Conservation (phyloP, 306 rosid species). For the Hippophae gyantsensis region DNA sequence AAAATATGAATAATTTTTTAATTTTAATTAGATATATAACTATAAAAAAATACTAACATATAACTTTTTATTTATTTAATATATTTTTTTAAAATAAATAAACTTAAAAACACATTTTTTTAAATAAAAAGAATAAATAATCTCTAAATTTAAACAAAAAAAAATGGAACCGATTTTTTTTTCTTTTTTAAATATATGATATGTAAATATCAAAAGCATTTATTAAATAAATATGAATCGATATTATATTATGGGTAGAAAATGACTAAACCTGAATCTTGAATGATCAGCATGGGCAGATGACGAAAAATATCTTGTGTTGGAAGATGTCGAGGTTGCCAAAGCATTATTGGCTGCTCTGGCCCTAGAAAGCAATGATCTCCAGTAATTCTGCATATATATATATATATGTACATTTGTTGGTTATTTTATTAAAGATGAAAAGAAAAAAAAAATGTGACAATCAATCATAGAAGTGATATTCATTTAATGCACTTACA, state of each 20-base stretch:
- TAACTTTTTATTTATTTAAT: too few species aligned
- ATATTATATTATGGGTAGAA: not conserved
- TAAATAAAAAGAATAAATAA: too few species aligned
- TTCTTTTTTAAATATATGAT: too few species aligned
- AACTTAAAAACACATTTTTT: too few species aligned
- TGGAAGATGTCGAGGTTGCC: conserved; percentile 17
- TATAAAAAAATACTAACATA: too few species aligned
- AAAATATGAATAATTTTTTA: too few species aligned
- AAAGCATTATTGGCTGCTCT: conserved; percentile 12
- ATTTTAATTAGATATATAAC: too few species aligned
- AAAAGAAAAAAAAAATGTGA: not conserved
- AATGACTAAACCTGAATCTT: conserved; percentile 1
- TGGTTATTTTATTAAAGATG: not conserved
- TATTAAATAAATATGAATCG: too few species aligned
- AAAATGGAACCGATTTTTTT: too few species aligned
- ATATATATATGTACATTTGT: not conserved
- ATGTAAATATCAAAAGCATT: not conserved
- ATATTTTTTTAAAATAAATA: too few species aligned
- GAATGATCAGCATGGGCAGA: not conserved
- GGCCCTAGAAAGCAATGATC: conserved; percentile 13
- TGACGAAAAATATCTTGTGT: conserved; percentile 9
- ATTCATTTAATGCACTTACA: conserved; percentile 1
- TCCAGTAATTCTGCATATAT: conserved; percentile 18
- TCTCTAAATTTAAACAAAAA: too few species aligned
- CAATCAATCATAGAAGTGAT: not conserved